Conservation (phyloP, 495 filamentous ascomycete genomes). For the Hapsidospora chrysogenum region DNA sequence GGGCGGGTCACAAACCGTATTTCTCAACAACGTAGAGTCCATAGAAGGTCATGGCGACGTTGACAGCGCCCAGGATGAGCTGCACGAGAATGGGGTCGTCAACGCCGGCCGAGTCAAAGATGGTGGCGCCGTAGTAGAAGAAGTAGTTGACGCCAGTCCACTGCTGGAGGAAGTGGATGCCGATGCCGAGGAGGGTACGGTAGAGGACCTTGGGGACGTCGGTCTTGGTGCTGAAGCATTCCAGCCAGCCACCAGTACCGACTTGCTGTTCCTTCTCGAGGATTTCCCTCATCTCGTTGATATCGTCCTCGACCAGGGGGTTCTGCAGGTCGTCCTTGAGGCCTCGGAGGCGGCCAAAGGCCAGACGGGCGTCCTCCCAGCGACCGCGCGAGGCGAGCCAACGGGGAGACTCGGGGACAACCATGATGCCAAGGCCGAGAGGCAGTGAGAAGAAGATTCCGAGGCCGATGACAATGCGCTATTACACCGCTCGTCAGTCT, state of each 20-base stretch:
- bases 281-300: slow-evolving; percentile 49
- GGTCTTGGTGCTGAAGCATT: slow-evolving; percentile 35
- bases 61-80: slow-evolving; percentile 56
- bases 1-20: no score
- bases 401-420: slow-evolving; percentile 47
- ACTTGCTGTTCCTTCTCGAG: slow-evolving; percentile 36
- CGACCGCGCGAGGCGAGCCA: slow-evolving; percentile 37
- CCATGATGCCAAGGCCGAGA: slow-evolving; percentile 42
- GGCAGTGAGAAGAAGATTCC: slow-evolving; percentile 48
- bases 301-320: slow-evolving; percentile 42
- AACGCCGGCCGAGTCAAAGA: slow-evolving; percentile 48
- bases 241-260: slow-evolving; percentile 33
- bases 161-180: slow-evolving; percentile 55
- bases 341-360: slow-evolving; percentile 51
- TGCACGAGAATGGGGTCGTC: slow-evolving; percentile 45
- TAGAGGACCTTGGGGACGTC: slow-evolving; percentile 45
- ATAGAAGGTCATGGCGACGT: slow-evolving; percentile 48
- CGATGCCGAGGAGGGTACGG: slow-evolving; percentile 48
- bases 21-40: slow-evolving; percentile 52
- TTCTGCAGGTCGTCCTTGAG: slow-evolving; percentile 36
- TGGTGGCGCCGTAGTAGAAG: slow-evolving; percentile 35
- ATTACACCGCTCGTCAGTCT: no score
- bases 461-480: slow-evolving; percentile 54
- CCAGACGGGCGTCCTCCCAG: slow-evolving; percentile 37
- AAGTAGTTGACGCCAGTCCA: slow-evolving; percentile 43